Conservation (phyloP, 495 filamentous ascomycete genomes). For the Penicillium arizonense region DNA sequence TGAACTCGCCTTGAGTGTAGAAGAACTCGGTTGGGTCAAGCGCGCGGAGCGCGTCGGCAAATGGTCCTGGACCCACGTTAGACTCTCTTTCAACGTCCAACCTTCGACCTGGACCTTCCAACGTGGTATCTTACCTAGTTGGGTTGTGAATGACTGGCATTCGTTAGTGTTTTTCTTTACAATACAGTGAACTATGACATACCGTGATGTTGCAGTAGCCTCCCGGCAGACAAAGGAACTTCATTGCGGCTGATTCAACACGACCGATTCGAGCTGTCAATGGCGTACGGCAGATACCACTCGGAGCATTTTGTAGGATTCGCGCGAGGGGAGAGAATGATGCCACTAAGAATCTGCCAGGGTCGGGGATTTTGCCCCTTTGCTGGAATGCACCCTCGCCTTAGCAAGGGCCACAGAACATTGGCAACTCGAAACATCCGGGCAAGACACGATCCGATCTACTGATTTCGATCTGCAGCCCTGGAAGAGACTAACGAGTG, state of each 20-base stretch:
- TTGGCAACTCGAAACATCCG: not conserved
- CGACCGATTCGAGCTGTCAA: no score
- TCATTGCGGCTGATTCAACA: constrained; percentile 13
- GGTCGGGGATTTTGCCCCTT: constrained; percentile 12
- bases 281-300: not conserved
- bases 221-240: constrained; percentile 30
- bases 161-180: not conserved
- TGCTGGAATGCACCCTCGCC: constrained; percentile 27
- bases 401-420: constrained; percentile 21
- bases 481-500: constrained; percentile 5
- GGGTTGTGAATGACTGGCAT: constrained; percentile 20
- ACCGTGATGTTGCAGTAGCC: constrained; percentile 26
- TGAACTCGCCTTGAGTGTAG: constrained; percentile 23
- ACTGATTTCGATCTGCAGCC: constrained; percentile 9
- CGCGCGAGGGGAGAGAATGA: constrained; percentile 1
- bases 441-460: constrained; percentile 3
- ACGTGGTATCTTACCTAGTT: constrained; percentile 21
- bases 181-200: not conserved
- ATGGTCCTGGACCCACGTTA: constrained; percentile 15
- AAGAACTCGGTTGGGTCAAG: constrained; percentile 17
- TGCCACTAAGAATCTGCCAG: constrained; percentile 11
- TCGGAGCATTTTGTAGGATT: not conserved
- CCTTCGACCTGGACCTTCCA: not conserved
- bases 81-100: not conserved
- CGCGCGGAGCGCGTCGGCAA: constrained; percentile 14